phyloP scores from a whole-genome alignment of 2,329 filamentous ascomycete genomes.

The Cadophora sp. region DNA sequence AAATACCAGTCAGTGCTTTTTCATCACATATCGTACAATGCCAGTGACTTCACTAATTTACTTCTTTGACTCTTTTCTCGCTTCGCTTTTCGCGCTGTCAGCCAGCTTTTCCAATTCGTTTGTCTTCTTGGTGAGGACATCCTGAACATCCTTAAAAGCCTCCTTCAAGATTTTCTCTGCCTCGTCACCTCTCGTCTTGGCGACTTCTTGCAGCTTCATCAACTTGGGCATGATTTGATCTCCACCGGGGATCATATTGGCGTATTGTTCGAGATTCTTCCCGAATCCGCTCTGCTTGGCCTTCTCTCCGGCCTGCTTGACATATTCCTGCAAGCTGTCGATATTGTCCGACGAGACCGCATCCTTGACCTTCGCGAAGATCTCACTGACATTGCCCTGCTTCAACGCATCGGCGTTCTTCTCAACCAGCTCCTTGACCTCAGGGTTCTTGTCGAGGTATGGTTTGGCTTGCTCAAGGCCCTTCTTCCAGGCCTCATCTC shows the following conservation, averaged over 20 bases:
- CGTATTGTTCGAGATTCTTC: slow-evolving; percentile 57
- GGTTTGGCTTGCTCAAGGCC: slow-evolving; percentile 74
- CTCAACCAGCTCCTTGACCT: slow-evolving; percentile 75
- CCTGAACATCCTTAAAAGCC: slow-evolving; percentile 69
- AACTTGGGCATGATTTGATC: slow-evolving; percentile 71
- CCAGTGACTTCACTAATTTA: not conserved
- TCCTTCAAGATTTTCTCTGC: slow-evolving; percentile 74
- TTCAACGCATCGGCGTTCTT: slow-evolving; percentile 73
- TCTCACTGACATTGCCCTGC: slow-evolving; percentile 67
- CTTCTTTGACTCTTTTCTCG: slow-evolving; percentile 28
- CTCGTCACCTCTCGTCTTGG: slow-evolving; percentile 71
- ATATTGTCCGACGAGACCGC: slow-evolving; percentile 67
- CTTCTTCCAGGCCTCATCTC: slow-evolving; percentile 76
- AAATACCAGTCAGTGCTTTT: not conserved
- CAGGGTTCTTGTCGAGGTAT: slow-evolving; percentile 77
- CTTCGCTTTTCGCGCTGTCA: slow-evolving; percentile 52
- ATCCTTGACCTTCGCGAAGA: slow-evolving; percentile 67
- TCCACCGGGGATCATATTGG: slow-evolving; percentile 70
- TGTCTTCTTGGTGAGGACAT: slow-evolving; percentile 67
- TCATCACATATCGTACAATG: slow-evolving; percentile 14
- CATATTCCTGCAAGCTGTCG: slow-evolving; percentile 64
- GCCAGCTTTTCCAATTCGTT: slow-evolving; percentile 64
- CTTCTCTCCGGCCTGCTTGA: slow-evolving; percentile 64
- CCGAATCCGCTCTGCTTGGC: slow-evolving; percentile 57
- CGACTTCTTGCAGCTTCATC: slow-evolving; percentile 67